Percentiles rank a stretch among this genome's conserved stretches.
These are phyloP conservation scores for Candida parachauliodes DNA, from an alignment of 805 yeast species.

Conservation along the genomic window DNA sequence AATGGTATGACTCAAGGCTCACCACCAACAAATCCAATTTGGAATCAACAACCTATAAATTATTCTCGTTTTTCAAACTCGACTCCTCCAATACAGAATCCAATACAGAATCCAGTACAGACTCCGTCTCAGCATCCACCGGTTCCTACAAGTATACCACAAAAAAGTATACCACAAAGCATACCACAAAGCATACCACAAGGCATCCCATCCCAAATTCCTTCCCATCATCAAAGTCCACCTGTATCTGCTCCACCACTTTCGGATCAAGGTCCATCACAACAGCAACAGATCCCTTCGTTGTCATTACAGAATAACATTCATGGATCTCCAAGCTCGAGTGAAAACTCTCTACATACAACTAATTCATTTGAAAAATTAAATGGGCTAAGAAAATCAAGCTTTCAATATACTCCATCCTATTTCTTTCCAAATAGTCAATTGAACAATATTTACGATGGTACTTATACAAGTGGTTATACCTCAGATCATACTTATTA, in stretches of 20 bases:
- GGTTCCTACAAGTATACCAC: not conserved
- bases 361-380: conserved; percentile 1
- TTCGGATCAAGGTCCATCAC: not conserved
- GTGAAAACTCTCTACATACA: conserved; percentile 1
- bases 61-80: not conserved
- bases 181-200: not conserved
- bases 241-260: not conserved
- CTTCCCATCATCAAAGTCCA: not conserved
- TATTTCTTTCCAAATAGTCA: conserved; percentile 5
- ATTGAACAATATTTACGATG: conserved; percentile 2
- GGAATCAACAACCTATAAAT: not conserved
- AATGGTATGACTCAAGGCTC: not conserved
- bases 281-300: no score
- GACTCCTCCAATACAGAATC: not conserved
- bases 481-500: no score
- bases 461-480: not conserved
- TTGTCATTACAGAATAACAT: not conserved
- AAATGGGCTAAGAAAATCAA: not conserved
- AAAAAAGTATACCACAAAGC: not conserved
- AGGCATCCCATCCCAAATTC: not conserved
- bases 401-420: conserved; percentile 4
- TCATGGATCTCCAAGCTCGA: not conserved
- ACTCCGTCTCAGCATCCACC: no score
- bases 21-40: not conserved
- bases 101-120: no score